Evolutionary conservation across 345 rosid genomes (phyloP).

Genomic region (Sonneratia caseolaris): DNA sequence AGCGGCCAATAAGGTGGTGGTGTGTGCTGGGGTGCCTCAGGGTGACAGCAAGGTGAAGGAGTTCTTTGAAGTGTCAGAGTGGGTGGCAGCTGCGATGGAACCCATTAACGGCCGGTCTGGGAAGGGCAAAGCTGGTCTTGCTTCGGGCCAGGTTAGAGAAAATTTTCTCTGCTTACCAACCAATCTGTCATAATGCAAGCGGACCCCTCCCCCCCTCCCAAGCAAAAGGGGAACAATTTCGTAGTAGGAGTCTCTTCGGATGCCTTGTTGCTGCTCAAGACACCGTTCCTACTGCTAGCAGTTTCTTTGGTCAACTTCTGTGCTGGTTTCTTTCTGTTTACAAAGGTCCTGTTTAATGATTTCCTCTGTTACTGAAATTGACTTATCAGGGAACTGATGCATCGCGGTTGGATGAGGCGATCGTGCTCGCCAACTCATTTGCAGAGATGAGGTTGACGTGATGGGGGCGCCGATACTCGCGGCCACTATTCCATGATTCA

Average conservation of each 20-base stretch:
- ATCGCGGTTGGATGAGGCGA: conserved; percentile 48
- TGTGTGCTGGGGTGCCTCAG: conserved; percentile 81
- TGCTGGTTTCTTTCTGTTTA: neutral
- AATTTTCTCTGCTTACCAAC: neutral
- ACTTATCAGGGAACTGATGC: conserved; percentile 75
- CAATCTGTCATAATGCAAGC: neutral
- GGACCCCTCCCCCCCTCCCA: neutral
- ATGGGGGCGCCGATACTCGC: conserved; percentile 9
- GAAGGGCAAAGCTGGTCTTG: conserved; percentile 84
- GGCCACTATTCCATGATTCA: neutral
- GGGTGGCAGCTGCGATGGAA: conserved; percentile 67
- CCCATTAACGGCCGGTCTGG: conserved; percentile 90
- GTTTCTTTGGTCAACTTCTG: neutral
- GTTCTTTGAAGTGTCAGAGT: conserved; percentile 78
- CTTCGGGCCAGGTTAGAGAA: conserved; percentile 75
- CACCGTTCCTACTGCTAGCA: neutral
- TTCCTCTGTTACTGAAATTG: neutral
- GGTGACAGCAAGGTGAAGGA: conserved; percentile 43
- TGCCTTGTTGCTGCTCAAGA: neutral
- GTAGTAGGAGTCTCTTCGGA: neutral
- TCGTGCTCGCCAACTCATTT: conserved; percentile 58
- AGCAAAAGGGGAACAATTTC: neutral
- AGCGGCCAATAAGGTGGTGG: conserved; percentile 73
- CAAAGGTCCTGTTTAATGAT: neutral
- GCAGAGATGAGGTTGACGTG: conserved; percentile 69